Conservation (phyloP, 164 flowering plant genomes). For the Aristolochia fimbriata region DNA sequence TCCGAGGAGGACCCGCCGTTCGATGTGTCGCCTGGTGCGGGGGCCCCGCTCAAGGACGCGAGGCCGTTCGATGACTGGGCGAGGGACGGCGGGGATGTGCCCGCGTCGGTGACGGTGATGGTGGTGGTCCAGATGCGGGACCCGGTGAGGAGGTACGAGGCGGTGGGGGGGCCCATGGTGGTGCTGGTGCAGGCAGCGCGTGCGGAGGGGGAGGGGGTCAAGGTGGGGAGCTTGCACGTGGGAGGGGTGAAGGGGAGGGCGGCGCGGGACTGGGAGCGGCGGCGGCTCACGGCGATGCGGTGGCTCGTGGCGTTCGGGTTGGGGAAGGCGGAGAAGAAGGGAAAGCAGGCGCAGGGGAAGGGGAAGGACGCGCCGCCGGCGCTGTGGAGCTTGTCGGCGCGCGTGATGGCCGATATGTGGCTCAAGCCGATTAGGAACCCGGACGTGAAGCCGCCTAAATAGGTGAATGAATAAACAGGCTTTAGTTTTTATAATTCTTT, state of each 20-base stretch:
- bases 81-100: constrained; percentile 9
- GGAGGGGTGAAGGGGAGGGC: constrained; percentile 62
- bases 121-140: constrained; percentile 67
- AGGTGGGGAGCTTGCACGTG: constrained; percentile 55
- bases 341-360: constrained; percentile 28
- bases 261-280: constrained; percentile 55
- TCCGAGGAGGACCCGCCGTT: constrained; percentile 87
- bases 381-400: constrained; percentile 82
- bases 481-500: too few relatives aligned
- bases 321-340: constrained; percentile 55
- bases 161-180: constrained; percentile 74
- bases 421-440: constrained; percentile 86
- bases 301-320: constrained; percentile 81
- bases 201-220: constrained; percentile 41
- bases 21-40: constrained; percentile 48
- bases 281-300: constrained; percentile 75
- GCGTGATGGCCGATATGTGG: constrained; percentile 95
- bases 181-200: constrained; percentile 45
- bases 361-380: constrained; percentile 42
- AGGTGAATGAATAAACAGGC: neutral
- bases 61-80: constrained; percentile 61
- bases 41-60: constrained; percentile 34
- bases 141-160: constrained; percentile 65
- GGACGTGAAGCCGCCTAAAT: constrained; percentile 53
- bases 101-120: constrained; percentile 27